These are phyloP conservation scores for Melocanna baccifera DNA, from an alignment of 176 grass and related monocot genomes.

Conservation along the genomic window DNA sequence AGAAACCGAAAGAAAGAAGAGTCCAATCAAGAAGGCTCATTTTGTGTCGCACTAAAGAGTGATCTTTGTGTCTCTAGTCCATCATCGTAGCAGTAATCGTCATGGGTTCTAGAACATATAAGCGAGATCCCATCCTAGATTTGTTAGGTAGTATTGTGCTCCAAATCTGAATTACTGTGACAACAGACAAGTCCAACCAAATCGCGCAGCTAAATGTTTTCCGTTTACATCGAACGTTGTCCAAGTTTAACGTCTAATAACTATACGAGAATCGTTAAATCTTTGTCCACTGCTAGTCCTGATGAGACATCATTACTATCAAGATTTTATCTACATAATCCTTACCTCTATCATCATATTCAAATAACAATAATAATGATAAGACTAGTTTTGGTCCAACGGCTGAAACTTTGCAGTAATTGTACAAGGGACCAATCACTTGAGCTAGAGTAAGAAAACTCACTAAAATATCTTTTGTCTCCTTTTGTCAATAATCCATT, in stretches of 20 bases:
- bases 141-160: background rate
- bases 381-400: too few relatives aligned
- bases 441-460: too few relatives aligned
- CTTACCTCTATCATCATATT: too few relatives aligned
- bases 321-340: too few relatives aligned
- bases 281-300: background rate
- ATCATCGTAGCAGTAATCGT: background rate
- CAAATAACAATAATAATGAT: too few relatives aligned
- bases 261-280: background rate
- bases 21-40: background rate
- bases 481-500: too few relatives aligned
- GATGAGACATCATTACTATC: too few relatives aligned
- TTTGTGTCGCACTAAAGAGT: background rate
- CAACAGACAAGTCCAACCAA: background rate
- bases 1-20: background rate
- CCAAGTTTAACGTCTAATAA: background rate
- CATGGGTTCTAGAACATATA: background rate
- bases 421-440: too few relatives aligned
- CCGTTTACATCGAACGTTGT: background rate
- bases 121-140: background rate
- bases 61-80: background rate
- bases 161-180: background rate
- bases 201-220: background rate
- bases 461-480: too few relatives aligned
- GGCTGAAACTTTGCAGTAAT: too few relatives aligned